Conservation (phyloP, 768 basidiomycete genomes). For the Boletus patriciae region DNA sequence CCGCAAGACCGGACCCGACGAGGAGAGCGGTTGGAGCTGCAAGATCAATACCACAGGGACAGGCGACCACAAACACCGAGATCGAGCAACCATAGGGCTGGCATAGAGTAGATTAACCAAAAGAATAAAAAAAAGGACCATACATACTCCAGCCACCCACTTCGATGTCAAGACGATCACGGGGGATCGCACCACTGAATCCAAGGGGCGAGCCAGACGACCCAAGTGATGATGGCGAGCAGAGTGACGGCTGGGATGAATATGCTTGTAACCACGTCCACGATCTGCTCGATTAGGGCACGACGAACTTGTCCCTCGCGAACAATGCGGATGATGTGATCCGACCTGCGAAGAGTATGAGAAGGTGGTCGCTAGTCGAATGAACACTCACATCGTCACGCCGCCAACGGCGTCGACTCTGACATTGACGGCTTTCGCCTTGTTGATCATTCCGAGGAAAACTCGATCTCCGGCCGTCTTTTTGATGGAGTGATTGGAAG, state of each 20-base stretch:
- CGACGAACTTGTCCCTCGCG: constrained; percentile 70
- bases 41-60: constrained; percentile 83
- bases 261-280: constrained; percentile 67
- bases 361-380: neutral
- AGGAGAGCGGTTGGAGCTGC: no score
- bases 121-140: neutral
- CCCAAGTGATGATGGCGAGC: constrained; percentile 68
- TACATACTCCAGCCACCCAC: constrained; percentile 64
- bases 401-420: no score
- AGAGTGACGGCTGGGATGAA: constrained; percentile 80
- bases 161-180: constrained; percentile 51
- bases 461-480: constrained; percentile 66
- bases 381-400: constrained; percentile 53
- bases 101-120: neutral
- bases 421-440: constrained; percentile 59
- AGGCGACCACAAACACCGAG: constrained; percentile 80
- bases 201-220: constrained; percentile 72
- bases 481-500: no score
- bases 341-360: constrained; percentile 48
- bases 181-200: constrained; percentile 54
- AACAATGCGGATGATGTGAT: constrained; percentile 73
- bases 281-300: constrained; percentile 77
- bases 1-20: no score
- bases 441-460: constrained; percentile 78
- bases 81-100: constrained; percentile 77